Evolutionary conservation across 1,284 basidiomycete species (phyloP), one percentile per base, ranked within the genome.

Genomic region (Ustilago sp.): DNA sequence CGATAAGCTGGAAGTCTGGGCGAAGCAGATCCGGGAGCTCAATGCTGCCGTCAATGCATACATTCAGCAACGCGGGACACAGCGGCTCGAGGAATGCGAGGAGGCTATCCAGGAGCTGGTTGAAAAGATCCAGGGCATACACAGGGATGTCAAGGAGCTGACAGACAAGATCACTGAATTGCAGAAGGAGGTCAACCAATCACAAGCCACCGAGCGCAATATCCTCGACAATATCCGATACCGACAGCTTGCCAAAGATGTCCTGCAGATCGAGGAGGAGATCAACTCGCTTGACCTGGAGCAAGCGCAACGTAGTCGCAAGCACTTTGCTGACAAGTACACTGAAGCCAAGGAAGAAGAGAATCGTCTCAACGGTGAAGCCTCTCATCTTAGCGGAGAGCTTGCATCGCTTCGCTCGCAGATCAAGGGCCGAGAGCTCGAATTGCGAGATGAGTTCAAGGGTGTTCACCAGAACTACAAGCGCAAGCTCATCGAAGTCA

Each of bases 401-500:
- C 77, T 82, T n/a, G 70, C 63, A 2, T 80, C 79, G 19, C 77
- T 83, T 2, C 63, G 70, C 48, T 74, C 74, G 7, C 79, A 83
- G 68, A 79, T 82, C 68, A 74, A 74, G 54, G 89, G 89, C 15
- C 88, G 91, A 79, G 91, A 93, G 82, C 87, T 83, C 34, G 95
- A 98, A 83, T 87, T 95, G 35, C 85, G 87, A 67, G 90, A 89
- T 74, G 94, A 98, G 74, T 99, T 93, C 89, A 93, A 93, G 85
- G 91, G 94, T 67, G 91, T 95, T 77, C 90, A 93, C 81, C 92
- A 92, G 86, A 90, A 90, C 70, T 98, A 96, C 86, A 93, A 92
- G 17, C 91, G 93, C 72, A 95, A 98, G 85, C 89, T 98, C 57
- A 91, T 99, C 82, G 94, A 93, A 88, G 94, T 97, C 82, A 98